Base-by-base conservation (phyloP, 176 grass and related monocot species). In the Elymus sibiricus region DNA sequence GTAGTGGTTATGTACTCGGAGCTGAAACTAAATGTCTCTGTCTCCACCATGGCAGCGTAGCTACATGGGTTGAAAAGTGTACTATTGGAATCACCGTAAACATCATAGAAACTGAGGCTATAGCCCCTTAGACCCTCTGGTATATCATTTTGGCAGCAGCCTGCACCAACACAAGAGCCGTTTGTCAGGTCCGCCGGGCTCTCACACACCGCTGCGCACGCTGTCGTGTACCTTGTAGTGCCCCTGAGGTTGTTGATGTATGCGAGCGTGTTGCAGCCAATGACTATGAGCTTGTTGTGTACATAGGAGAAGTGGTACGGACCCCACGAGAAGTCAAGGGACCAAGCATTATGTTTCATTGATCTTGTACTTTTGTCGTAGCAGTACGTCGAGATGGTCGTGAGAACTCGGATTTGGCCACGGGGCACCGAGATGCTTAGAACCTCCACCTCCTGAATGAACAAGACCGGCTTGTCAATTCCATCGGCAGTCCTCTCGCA, bases 271-370 rank as follows among this genome's bases (percentile, higher is more conserved):
- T 67, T 67, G 64, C 64, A 67, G 64, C 82, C 82, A 32, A 84
- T 75, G 7, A 84, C 70, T 44, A 76, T 17, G 58, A 84, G 75
- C 38, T 47, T 76, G 58, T 84, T 84, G 27, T 76, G 28, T 7
- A 11, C 21, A 51, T 64, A 12, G 12, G 82, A 84, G 58, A 76
- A 76, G 7, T 27, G 82, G n/a, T 64, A 75, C 0, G 39, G 39
- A 40, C 4, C 10, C 2, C 4, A 0, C 1, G 64, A 56, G 27
- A 35, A 47, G 12, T 5, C 2, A 35, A 64, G 14, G 2, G 0
- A 19, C 82, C 82, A 64, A 0, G 0, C 1, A 0, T 34, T 0
- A 0, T 0, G 0, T 6, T 47, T 0, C 70, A 64, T 76, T 63
- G 9, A 4, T 24, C 35, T 1, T 65, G 71, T 76, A 22, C 1